Conservation (phyloP, 2,329 filamentous ascomycete species). For the Pseudogymnoascus sp. region DNA sequence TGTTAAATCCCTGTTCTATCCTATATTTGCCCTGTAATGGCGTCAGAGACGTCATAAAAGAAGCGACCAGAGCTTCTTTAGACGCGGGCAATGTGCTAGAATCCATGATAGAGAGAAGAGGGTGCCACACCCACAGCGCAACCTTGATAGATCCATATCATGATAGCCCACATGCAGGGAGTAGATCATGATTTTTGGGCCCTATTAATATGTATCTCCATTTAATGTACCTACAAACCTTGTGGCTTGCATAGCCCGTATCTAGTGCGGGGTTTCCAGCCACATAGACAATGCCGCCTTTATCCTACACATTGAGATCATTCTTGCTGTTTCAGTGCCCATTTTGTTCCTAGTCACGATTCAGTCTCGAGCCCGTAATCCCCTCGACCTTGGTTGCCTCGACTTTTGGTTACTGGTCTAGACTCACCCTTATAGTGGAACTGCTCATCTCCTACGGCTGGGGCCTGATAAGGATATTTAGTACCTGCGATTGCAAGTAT, state of each 20-base stretch:
- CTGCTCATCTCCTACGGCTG: neutral
- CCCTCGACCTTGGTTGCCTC: neutral
- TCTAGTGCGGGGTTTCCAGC: neutral
- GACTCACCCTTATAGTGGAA: neutral
- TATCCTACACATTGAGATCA: neutral
- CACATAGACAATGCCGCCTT: neutral
- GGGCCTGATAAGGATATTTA: neutral
- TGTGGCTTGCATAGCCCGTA: neutral
- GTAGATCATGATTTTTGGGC: neutral
- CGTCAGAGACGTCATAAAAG: neutral
- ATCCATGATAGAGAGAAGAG: neutral
- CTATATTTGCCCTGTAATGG: neutral
- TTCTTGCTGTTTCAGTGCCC: neutral
- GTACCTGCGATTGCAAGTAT: neutral
- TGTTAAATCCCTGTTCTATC: neutral
- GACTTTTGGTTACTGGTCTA: neutral
- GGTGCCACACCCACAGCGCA: neutral
- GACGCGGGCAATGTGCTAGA: neutral
- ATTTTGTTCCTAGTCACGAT: neutral
- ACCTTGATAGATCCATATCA: neutral
- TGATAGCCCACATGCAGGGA: neutral
- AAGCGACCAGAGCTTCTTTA: neutral
- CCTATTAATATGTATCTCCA: neutral
- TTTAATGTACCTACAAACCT: neutral
- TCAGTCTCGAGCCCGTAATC: neutral